These are phyloP conservation scores for Saitoella complicata DNA, from an alignment of 805 yeast species.

Conservation along the genomic window DNA sequence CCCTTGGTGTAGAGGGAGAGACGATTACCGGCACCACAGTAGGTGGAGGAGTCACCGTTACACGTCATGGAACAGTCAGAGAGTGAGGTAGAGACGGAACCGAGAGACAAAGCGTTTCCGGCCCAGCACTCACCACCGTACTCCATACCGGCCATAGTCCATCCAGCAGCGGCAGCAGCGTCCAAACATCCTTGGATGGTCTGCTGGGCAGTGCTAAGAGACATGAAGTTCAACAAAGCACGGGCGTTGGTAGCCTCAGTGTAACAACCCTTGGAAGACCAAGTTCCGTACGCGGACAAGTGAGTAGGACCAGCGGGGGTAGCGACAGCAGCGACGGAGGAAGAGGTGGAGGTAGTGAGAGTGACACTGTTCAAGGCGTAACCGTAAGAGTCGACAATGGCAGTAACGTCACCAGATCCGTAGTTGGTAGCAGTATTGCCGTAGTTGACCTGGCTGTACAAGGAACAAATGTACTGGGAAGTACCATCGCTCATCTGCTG, in stretches of 20 bases:
- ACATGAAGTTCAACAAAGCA: neutral
- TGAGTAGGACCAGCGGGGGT: too few relatives aligned
- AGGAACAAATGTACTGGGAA: too few relatives aligned
- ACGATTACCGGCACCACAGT: neutral
- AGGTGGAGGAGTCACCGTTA: neutral
- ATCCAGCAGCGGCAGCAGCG: neutral
- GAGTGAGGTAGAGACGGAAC: neutral
- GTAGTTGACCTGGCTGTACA: too few relatives aligned
- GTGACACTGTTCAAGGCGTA: too few relatives aligned
- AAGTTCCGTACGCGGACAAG: neutral
- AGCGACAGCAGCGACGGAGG: too few relatives aligned
- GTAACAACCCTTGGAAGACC: slow-evolving; percentile 1
- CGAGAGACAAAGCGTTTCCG: slow-evolving; percentile 1
- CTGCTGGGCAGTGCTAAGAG: neutral
- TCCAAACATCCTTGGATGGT: neutral
- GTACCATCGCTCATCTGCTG: too few relatives aligned
- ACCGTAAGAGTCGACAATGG: too few relatives aligned
- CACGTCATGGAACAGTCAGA: slow-evolving; percentile 1
- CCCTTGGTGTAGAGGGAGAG: neutral
- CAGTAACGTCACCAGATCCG: too few relatives aligned
- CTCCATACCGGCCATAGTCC: slow-evolving; percentile 1
- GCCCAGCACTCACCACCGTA: slow-evolving; percentile 3
- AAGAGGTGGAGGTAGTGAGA: too few relatives aligned
- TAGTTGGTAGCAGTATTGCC: too few relatives aligned
- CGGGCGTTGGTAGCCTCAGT: slow-evolving; percentile 1